Evolutionary conservation across 2,329 filamentous ascomycete genomes (phyloP), one percentile per base, ranked within the genome.

Genomic region (Ophiostoma fasciatum): DNA sequence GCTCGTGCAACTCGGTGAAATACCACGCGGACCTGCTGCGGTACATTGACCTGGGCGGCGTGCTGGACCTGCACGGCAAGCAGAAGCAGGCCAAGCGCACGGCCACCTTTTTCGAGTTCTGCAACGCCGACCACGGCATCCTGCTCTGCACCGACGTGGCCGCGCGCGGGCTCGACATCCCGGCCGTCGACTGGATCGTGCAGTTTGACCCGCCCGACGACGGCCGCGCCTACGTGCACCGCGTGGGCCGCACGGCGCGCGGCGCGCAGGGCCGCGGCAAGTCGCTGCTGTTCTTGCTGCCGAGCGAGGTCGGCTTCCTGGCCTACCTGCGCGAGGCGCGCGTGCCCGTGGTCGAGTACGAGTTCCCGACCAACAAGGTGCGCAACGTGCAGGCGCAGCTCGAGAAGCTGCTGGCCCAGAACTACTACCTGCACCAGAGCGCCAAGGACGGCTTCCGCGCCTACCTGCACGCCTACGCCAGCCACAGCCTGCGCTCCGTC

Each of bases 121-220:
- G 64, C 56, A 71, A 71, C 44, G 66, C 87, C 14, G 77, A 76
- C 46, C 74, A 81, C 46, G 90, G 88, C 18, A 93, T 82, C 1
- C 60, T 98, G 36, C 90, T 98, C 48, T 94, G 87, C 61, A 98
- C 90, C 1, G 90, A 98, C 51, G 90, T 98, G 44, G 90, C 90
- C 31, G 90, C 90, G 4, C 71, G 90, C 64, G 90, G 90, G 25
- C 70, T 98, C 33, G 90, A 78, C 71, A 94, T 96, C 45, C 88
- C 88, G 0, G 78, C 82, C 17, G 88, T 96, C 29, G 88, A 96
- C 62, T 96, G 82, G 78, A 92, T 94, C 47, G 76, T 94, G 43
- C 87, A 96, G 58, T 94, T 92, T 51, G 90, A 94, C 48, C 88
- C 87, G 10, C 85, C 87, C 4, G 85, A 94, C 66, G 83, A 92